Percentiles rank a stretch among this genome's conserved stretches.
phyloP scores from a whole-genome alignment of 2,329 filamentous ascomycete genomes.

The Fusarium tuaranense region DNA sequence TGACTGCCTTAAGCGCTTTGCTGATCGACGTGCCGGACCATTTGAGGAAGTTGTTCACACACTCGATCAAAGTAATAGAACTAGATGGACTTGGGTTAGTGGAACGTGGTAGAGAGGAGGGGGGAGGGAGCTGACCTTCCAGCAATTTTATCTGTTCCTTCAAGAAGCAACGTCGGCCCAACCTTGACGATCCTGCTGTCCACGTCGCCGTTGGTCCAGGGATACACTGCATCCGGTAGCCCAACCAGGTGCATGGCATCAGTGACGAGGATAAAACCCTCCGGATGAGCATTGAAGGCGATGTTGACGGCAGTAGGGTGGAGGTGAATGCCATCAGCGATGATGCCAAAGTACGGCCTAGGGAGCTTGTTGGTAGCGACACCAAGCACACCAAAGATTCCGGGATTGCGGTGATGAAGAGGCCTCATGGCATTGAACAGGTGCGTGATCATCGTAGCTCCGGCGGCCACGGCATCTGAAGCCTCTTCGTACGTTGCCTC shows the following conservation, averaged over 20 bases:
- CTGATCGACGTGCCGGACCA: slow-evolving; percentile 78
- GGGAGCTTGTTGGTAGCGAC: slow-evolving; percentile 63
- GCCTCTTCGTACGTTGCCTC: slow-evolving; percentile 89
- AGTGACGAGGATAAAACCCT: slow-evolving; percentile 88
- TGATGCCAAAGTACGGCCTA: slow-evolving; percentile 87
- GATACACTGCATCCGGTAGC: slow-evolving; percentile 84
- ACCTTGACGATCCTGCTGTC: slow-evolving; percentile 74
- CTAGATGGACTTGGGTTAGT: slow-evolving; percentile 49
- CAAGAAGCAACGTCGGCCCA: slow-evolving; percentile 78
- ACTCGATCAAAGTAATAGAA: slow-evolving; percentile 81
- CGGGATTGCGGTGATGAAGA: slow-evolving; percentile 90
- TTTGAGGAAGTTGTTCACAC: slow-evolving; percentile 82
- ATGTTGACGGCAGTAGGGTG: slow-evolving; percentile 91
- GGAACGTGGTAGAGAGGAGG: neutral
- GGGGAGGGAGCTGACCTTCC: slow-evolving; percentile 67
- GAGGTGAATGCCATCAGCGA: slow-evolving; percentile 90
- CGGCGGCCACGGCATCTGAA: slow-evolving; percentile 74
- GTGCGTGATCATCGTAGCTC: slow-evolving; percentile 91
- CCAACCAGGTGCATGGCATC: slow-evolving; percentile 93
- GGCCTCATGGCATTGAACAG: slow-evolving; percentile 95
- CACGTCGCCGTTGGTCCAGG: slow-evolving; percentile 81
- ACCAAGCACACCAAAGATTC: slow-evolving; percentile 88
- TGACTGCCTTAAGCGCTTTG: slow-evolving; percentile 78
- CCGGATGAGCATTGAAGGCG: slow-evolving; percentile 86
- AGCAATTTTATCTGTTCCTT: slow-evolving; percentile 83